Conservation (phyloP, 768 basidiomycete species). For the Leccinum disarticulatum region DNA sequence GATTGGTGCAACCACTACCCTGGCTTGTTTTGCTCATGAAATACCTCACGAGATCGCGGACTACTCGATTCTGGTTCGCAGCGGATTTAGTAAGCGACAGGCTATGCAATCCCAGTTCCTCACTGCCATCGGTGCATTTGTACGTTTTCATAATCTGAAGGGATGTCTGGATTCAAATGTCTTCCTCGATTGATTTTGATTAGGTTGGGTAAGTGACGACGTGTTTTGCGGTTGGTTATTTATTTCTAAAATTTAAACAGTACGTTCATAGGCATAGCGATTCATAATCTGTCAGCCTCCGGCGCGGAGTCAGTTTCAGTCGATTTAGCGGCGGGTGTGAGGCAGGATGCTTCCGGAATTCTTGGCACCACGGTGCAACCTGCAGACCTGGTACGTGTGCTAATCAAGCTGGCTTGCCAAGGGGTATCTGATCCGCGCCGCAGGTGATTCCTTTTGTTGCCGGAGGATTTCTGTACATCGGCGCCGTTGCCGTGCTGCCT, state of each 20-base stretch:
- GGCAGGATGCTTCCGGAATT: constrained; percentile 72
- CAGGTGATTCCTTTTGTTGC: constrained; percentile 90
- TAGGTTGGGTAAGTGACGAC: constrained; percentile 36
- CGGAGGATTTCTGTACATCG: constrained; percentile 92
- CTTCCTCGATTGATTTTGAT: constrained; percentile 26
- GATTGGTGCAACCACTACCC: constrained; percentile 91
- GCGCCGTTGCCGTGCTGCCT: constrained; percentile 87
- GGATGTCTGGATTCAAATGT: constrained; percentile 10
- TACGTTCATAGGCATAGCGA: constrained; percentile 85
- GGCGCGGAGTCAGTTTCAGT: constrained; percentile 39
- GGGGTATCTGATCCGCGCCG: constrained; percentile 10
- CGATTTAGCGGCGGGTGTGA: constrained; percentile 75
- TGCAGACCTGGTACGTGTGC: constrained; percentile 71
- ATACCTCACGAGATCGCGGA: constrained; percentile 98
- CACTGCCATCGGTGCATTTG: constrained; percentile 90
- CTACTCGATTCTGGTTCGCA: constrained; percentile 88
- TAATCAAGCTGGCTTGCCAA: constrained; percentile 15
- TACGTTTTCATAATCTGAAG: constrained; percentile 35
- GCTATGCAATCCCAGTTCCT: constrained; percentile 94
- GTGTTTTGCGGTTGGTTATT: constrained; percentile 5
- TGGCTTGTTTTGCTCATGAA: constrained; percentile 93
- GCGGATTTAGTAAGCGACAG: constrained; percentile 86
- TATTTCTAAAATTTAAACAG: constrained; percentile 35
- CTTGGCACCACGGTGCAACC: constrained; percentile 80
- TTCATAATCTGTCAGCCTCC: constrained; percentile 71